phyloP scores from a whole-genome alignment of 108 stramenopile species.

The Skeletonema potamos region DNA sequence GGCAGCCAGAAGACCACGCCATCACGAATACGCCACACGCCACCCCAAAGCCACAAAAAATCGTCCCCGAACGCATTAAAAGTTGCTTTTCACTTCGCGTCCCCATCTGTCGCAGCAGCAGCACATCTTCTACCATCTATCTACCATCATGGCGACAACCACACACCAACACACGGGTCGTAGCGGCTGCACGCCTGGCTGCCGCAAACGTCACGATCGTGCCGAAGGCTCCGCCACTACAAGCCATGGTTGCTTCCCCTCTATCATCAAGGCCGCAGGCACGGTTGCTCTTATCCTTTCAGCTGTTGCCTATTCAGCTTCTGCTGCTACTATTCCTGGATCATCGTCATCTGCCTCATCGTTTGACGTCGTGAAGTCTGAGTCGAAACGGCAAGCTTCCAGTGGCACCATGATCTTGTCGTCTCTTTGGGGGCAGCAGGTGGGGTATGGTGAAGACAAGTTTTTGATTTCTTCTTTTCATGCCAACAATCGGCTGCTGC shows the following conservation, averaged over 20 bases:
- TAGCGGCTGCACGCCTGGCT: background rate
- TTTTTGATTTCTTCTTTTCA: too few relatives aligned
- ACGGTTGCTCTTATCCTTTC: background rate
- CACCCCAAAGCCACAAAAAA: too few relatives aligned
- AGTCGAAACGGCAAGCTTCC: background rate
- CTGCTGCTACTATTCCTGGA: background rate
- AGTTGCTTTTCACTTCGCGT: too few relatives aligned
- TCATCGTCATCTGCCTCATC: background rate
- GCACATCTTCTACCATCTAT: too few relatives aligned
- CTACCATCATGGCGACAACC: background rate
- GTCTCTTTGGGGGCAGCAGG: background rate
- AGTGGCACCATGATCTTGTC: background rate
- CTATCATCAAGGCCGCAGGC: background rate
- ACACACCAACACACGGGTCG: background rate
- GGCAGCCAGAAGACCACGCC: too few relatives aligned
- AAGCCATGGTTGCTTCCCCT: background rate
- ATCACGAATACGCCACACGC: too few relatives aligned
- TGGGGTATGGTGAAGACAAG: background rate
- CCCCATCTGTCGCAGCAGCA: too few relatives aligned
- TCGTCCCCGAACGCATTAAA: too few relatives aligned
- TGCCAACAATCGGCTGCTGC: background rate
- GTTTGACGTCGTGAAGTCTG: background rate
- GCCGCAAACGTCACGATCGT: background rate
- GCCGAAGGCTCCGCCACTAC: background rate
- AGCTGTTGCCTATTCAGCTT: background rate